Conservation (phyloP, 1,284 basidiomycete species). For the Cryptococcus maquisensis region DNA sequence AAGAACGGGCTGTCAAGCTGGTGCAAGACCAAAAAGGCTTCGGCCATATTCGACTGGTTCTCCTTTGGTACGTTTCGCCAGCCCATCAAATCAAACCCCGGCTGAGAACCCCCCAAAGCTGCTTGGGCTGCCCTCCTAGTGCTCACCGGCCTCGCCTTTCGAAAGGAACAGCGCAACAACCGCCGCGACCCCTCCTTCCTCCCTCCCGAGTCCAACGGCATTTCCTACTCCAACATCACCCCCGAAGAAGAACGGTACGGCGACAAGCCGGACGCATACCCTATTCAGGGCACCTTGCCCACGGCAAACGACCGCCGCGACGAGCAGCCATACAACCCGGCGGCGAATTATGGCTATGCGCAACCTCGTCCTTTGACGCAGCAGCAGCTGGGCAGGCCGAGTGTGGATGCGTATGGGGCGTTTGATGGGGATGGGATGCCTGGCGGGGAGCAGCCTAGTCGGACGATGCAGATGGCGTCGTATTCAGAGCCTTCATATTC, state of each 20-base stretch:
- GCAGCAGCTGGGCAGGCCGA: slow-evolving; percentile 53
- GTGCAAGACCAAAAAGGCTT: slow-evolving; percentile 87
- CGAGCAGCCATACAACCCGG: no score
- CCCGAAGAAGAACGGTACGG: slow-evolving; percentile 30
- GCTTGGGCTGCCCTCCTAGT: slow-evolving; percentile 34
- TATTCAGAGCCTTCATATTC: slow-evolving; percentile 41
- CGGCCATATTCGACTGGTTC: slow-evolving; percentile 75
- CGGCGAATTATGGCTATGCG: neutral
- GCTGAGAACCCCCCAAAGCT: neutral
- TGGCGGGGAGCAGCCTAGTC: slow-evolving; percentile 55
- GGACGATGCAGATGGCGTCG: slow-evolving; percentile 62
- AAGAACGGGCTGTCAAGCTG: slow-evolving; percentile 65
- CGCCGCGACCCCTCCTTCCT: slow-evolving; percentile 25
- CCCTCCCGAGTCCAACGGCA: slow-evolving; percentile 24
- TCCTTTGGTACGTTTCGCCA: slow-evolving; percentile 4
- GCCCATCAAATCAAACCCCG: neutral
- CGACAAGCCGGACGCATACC: slow-evolving; percentile 15
- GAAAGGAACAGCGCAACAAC: slow-evolving; percentile 21
- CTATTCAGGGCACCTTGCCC: neutral
- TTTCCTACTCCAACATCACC: slow-evolving; percentile 25
- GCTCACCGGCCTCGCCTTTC: slow-evolving; percentile 33
- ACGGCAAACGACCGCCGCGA: no score
- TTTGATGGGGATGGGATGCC: slow-evolving; percentile 59
- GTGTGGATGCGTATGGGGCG: slow-evolving; percentile 79
- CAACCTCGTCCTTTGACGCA: neutral